Evolutionary conservation across 73 alveolate species (phyloP).

Genomic region (Paramecium sexaurelia): DNA sequence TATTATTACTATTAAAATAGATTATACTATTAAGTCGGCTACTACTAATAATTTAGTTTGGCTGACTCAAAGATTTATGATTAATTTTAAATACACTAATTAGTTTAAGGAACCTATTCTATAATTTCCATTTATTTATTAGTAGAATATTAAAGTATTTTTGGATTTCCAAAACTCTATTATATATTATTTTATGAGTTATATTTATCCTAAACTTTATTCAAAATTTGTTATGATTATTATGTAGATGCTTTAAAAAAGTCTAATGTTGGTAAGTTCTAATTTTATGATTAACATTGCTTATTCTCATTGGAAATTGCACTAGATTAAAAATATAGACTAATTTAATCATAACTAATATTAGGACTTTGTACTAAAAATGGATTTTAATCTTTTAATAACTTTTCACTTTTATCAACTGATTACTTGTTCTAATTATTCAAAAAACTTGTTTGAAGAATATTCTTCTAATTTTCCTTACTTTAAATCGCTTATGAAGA

Average conservation of each 20-base stretch:
- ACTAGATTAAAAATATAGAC: not conserved
- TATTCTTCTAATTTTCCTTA: not conserved
- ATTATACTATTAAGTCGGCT: not conserved
- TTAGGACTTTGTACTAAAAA: not conserved
- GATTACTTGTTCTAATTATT: not conserved
- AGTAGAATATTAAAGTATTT: not conserved
- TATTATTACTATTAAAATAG: not conserved
- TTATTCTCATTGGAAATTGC: not conserved
- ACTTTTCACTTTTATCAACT: not conserved
- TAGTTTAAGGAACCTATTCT: not conserved
- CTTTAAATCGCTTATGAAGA: not conserved
- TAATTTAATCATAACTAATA: not conserved
- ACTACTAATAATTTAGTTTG: not conserved
- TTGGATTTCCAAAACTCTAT: not conserved
- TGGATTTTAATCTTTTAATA: not conserved
- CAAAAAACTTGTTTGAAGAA: not conserved
- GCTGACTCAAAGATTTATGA: not conserved
- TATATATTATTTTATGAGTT: not conserved
- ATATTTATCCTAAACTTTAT: not conserved
- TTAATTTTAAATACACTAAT: not conserved
- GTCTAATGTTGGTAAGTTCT: not conserved
- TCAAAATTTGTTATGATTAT: not conserved
- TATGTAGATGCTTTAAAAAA: not conserved
- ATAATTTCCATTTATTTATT: not conserved
- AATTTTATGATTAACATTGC: not conserved